phyloP scores from a whole-genome alignment of 345 rosid species.

The Alliaria petiolata region DNA sequence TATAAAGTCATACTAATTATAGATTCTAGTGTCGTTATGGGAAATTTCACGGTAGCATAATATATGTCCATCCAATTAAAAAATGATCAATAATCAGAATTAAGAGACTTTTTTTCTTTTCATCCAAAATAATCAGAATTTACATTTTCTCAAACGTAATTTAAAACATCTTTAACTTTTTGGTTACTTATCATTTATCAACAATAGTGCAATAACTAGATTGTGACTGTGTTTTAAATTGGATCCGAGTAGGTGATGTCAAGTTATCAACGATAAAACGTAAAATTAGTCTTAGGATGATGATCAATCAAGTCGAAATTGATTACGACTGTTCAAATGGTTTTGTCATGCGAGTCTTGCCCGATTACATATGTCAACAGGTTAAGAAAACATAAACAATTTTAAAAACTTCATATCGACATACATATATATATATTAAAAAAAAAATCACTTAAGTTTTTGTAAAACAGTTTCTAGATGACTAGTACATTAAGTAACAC shows the following conservation, averaged over 20 bases:
- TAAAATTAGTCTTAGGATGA: too few relatives aligned
- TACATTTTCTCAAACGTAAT: not conserved
- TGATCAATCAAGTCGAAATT: not conserved
- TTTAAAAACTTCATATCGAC: too few relatives aligned
- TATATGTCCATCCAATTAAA: not conserved
- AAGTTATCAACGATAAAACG: not conserved
- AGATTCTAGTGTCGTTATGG: constrained; percentile 8
- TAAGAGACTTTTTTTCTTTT: too few relatives aligned
- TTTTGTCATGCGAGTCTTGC: too few relatives aligned
- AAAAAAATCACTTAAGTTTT: too few relatives aligned
- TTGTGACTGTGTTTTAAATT: not conserved
- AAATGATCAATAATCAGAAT: not conserved
- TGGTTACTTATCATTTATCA: not conserved
- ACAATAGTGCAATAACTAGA: not conserved
- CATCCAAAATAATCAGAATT: not conserved
- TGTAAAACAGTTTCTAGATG: too few relatives aligned
- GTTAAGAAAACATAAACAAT: too few relatives aligned
- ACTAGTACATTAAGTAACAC: too few relatives aligned
- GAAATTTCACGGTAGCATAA: not conserved
- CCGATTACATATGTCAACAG: too few relatives aligned
- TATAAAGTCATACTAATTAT: constrained; percentile 3
- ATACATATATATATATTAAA: too few relatives aligned
- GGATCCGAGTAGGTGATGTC: not conserved
- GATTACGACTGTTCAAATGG: not conserved
- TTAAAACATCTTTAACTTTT: not conserved